These are phyloP conservation scores for Penicillium paxilli DNA, from an alignment of 495 filamentous ascomycete species.

Conservation along the genomic window DNA sequence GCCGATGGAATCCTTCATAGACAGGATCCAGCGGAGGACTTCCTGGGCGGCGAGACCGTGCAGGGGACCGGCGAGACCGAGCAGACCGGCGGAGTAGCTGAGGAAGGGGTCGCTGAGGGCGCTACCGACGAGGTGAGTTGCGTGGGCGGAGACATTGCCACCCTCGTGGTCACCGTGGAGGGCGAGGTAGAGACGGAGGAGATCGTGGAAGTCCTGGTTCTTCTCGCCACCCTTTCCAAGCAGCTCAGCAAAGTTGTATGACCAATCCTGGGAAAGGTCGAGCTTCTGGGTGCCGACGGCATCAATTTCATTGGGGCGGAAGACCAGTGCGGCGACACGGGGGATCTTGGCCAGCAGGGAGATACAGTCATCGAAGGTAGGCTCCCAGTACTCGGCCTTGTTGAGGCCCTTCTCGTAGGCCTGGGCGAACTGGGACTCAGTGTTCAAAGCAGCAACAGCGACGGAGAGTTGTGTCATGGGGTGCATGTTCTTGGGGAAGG, in stretches of 20 bases:
- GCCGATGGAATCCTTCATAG: conserved; percentile 90
- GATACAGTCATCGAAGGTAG: conserved; percentile 95
- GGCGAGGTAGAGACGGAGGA: conserved; percentile 89
- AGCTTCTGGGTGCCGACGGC: conserved; percentile 45
- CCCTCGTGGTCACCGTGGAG: conserved; percentile 98
- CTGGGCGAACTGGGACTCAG: conserved; percentile 88
- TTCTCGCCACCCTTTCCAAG: conserved; percentile 84
- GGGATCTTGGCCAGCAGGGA: conserved; percentile 93
- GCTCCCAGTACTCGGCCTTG: conserved; percentile 98
- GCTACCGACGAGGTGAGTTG: conserved; percentile 97
- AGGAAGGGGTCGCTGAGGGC: conserved; percentile 94
- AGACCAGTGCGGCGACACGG: conserved; percentile 95
- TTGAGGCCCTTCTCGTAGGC: conserved; percentile 85
- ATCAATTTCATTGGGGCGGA: conserved; percentile 83
- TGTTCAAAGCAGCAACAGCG: conserved; percentile 89
- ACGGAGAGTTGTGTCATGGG: conserved; percentile 98
- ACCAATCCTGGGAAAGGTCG: conserved; percentile 79
- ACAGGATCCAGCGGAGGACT: conserved; percentile 90
- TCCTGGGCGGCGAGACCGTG: conserved; percentile 97
- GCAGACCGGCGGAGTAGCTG: conserved; percentile 91
- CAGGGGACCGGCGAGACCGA: conserved; percentile 91
- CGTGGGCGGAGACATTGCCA: conserved; percentile 94
- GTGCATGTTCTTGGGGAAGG: conserved; percentile 84
- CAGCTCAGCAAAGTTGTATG: conserved; percentile 97
- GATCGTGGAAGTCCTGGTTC: conserved; percentile 92